Evolutionary conservation across 495 filamentous ascomycete genomes (phyloP), one percentile per base, ranked within the genome.

Genomic region (Hypoxylon cercidicola): DNA sequence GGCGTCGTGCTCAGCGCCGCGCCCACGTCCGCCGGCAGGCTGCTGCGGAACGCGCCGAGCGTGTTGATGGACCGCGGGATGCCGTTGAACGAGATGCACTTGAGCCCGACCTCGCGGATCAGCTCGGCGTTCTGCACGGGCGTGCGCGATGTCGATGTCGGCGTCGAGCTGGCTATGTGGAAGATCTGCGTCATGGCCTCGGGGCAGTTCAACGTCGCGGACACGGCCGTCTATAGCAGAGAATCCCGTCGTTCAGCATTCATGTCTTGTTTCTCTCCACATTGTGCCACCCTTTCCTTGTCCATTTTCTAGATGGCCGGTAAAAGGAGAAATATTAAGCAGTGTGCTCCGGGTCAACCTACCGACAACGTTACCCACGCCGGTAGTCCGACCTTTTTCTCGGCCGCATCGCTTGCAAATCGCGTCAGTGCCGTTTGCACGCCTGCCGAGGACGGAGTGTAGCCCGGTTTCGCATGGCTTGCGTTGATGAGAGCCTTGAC

Each of bases 71-170:
- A 90, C 53, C 90, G 85, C 3, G 90, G 90, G 67, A 93, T 90
- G 37, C 90, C 90, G 75, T 93, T 93, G 81, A 93, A 92, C 43
- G 85, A 86, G 71, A 93, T 92, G 74, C 90, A 93, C 73, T 93
- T 93, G 40, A 93, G 81, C 2, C 88, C 90, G 66, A 91, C 82
- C 68, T 92, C 90, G 65, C 90, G 87, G 82, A 93, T 91, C 16
- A 91, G 74, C 72, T 92, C 90, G 44, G 89, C 90, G 6, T 84
- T 82, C 37, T 80, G 75, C n/a, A 87, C 77, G 19, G 79, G 71
- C 18, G 78, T 74, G 41, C 89, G 80, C 25, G 71, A 69, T n/a
- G 52, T 18, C 15, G 56, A 21, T 2, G 53, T 59, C 0, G 60
- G 13, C n/a, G 35, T 49, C 1, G 62, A 34, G 63, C 72, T 74